Percentiles rank a stretch among this genome's conserved stretches.
Conservation (phyloP, 768 basidiomycete genomes). For the Lactarius quietus region DNA sequence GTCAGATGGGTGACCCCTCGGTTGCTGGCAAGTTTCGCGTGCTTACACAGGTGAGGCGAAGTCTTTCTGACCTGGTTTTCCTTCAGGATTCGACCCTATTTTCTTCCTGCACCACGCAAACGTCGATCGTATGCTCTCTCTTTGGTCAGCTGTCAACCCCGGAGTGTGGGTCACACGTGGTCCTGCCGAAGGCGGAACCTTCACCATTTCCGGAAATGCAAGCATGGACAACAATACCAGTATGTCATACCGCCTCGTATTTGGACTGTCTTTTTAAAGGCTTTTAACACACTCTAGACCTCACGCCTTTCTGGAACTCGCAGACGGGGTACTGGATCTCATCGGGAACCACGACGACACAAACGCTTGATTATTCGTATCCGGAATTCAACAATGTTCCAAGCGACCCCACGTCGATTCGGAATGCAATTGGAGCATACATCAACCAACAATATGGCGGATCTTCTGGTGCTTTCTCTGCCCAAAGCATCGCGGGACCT, state of each 20-base stretch:
- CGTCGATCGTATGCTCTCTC: constrained; percentile 48
- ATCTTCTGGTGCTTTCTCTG: neutral
- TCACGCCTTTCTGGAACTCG: constrained; percentile 48
- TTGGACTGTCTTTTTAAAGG: neutral
- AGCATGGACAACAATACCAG: constrained; percentile 10
- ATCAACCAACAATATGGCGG: constrained; percentile 40
- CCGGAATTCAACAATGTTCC: constrained; percentile 46
- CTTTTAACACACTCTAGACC: constrained; percentile 30
- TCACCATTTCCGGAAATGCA: constrained; percentile 14
- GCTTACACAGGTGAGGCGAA: constrained; percentile 39
- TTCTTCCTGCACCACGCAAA: constrained; percentile 55
- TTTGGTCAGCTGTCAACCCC: constrained; percentile 50
- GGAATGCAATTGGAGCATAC: constrained; percentile 34
- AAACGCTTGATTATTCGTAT: constrained; percentile 44
- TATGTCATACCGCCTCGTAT: neutral
- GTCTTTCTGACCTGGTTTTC: constrained; percentile 29
- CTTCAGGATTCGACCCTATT: constrained; percentile 47
- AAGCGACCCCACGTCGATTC: constrained; percentile 31
- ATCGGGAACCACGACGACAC: constrained; percentile 31
- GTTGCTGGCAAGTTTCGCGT: constrained; percentile 38
- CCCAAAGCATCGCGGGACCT: neutral
- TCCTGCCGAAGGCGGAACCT: constrained; percentile 24
- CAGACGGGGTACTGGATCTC: constrained; percentile 41
- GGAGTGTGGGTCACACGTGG: constrained; percentile 37
- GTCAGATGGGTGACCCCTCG: constrained; percentile 25